A percentile compares a stretch with the other conserved stretches of the same genome.
Evolutionary conservation across 2,329 filamentous ascomycete genomes (phyloP).

Genomic region (Ceratocystis cacaofunesta): DNA sequence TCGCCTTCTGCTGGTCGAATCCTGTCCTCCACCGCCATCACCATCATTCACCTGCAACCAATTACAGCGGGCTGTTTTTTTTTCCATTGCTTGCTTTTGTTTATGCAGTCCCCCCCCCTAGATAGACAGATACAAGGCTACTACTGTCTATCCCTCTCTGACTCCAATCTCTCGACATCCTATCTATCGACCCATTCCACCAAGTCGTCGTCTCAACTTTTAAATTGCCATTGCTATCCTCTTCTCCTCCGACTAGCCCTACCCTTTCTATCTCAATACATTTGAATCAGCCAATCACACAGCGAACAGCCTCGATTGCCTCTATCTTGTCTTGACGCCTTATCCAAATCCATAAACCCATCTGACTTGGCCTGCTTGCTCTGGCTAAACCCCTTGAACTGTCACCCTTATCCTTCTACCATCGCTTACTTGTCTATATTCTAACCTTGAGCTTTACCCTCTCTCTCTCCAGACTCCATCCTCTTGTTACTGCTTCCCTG

Average conservation of each 20-base stretch:
- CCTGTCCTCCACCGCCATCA: background rate
- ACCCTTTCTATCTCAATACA: background rate
- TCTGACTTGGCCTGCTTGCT: background rate
- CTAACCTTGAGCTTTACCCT: background rate
- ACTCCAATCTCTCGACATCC: background rate
- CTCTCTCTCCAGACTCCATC: background rate
- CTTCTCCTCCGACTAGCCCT: background rate
- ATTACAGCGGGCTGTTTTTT: background rate
- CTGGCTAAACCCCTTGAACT: background rate
- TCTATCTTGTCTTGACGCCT: background rate
- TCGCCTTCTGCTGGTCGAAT: background rate
- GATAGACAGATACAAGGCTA: background rate
- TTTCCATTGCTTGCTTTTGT: background rate
- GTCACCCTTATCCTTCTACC: background rate
- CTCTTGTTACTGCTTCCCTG: background rate
- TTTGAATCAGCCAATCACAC: background rate
- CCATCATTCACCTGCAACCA: background rate
- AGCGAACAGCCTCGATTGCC: background rate
- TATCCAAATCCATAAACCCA: background rate
- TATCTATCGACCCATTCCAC: background rate
- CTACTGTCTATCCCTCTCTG: background rate
- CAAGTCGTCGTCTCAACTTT: background rate
- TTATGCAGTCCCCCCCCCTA: background rate
- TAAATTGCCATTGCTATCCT: no score
- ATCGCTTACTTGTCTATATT: background rate